Evolutionary conservation across 2,329 filamentous ascomycete genomes (phyloP), one percentile per base, ranked within the genome.

Genomic region (Fusarium sp.): DNA sequence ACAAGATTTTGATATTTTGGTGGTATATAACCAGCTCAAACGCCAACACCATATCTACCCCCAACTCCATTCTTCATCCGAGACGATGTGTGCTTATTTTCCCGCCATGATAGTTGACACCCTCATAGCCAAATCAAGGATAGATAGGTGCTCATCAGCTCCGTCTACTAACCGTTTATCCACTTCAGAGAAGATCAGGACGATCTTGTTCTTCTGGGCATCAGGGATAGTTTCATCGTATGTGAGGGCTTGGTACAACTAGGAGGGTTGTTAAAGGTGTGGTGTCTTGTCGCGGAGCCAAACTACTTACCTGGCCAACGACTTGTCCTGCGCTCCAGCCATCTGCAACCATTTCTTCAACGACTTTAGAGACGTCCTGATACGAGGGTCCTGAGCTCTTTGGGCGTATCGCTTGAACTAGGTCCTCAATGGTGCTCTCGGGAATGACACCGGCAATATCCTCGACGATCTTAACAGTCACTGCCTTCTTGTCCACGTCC

Each of bases 361-460:
- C 91, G 6, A 93, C 90, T 70, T 89, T 89, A 0, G 93, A 89
- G 14, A 99, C 87, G 11, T 87, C 85, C 64, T 89, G 86, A 76
- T 97, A 99, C 0, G 89, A 84, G 13, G 87, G 84, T 1, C 86
- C 86, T 36, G 85, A 84, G 23, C 86, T 86, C 69, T 83, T 86
- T 4, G 93, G 92, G 72, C 92, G 90, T 82, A 98, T 91, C 16
- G 93, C 91, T 64, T 88, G 81, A 11, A 93, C 83, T 14, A 99
- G 84, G 8, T 79, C 81, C 60, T 91, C 86, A 54, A 99, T 88
- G 1, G 93, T 92, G 10, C 78, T 74, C 13, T 90, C 86, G 0
- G 96, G 96, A 71, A 99, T 94, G 2, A 98, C 93, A 60, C 96
- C 96, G 0, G 96, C 95, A 77, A 99, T 99, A 74, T 99, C 96